A percentile compares a stretch with the other conserved stretches of the same genome.
phyloP scores from a whole-genome alignment of 1,284 basidiomycete genomes.

The Exobasidium cylindrosporum region DNA sequence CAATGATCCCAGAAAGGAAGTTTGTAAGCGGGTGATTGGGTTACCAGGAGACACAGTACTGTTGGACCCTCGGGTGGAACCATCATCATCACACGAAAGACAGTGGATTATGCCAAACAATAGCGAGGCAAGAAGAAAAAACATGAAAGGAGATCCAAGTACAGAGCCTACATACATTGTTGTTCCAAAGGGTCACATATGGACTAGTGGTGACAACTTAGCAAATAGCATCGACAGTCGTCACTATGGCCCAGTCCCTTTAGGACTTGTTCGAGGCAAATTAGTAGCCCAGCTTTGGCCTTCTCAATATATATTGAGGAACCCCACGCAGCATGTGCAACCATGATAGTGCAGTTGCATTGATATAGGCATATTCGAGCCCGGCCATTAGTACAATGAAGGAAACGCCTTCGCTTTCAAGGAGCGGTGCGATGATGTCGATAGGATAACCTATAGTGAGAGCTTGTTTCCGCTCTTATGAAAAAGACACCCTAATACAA shows the following conservation, averaged over 20 bases:
- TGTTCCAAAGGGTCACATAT: slow-evolving; percentile 60
- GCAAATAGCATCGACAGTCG: slow-evolving; percentile 80
- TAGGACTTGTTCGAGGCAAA: slow-evolving; percentile 74
- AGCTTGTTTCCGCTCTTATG: slow-evolving; percentile 1
- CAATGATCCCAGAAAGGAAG: slow-evolving; percentile 65
- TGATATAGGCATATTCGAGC: too few species aligned
- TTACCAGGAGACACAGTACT: slow-evolving; percentile 85
- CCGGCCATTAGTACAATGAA: too few species aligned
- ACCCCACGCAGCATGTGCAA: too few species aligned
- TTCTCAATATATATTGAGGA: too few species aligned
- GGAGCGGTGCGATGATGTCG: too few species aligned
- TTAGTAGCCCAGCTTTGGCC: slow-evolving; percentile 64
- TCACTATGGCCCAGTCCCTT: slow-evolving; percentile 83
- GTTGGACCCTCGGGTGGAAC: slow-evolving; percentile 67
- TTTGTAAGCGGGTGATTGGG: slow-evolving; percentile 89
- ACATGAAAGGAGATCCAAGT: not conserved
- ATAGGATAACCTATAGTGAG: too few species aligned
- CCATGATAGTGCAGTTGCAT: too few species aligned
- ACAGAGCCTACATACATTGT: slow-evolving; percentile 18
- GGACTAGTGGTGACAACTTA: slow-evolving; percentile 88
- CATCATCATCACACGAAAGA: slow-evolving; percentile 16
- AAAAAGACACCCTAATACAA: not conserved
- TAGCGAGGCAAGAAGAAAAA: slow-evolving; percentile 2
- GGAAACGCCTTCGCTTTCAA: too few species aligned
- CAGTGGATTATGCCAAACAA: slow-evolving; percentile 14